Percentiles rank a stretch among this genome's conserved stretches.
These are phyloP conservation scores for Hericium coralloides DNA, from an alignment of 768 basidiomycete genomes.

Conservation along the genomic window DNA sequence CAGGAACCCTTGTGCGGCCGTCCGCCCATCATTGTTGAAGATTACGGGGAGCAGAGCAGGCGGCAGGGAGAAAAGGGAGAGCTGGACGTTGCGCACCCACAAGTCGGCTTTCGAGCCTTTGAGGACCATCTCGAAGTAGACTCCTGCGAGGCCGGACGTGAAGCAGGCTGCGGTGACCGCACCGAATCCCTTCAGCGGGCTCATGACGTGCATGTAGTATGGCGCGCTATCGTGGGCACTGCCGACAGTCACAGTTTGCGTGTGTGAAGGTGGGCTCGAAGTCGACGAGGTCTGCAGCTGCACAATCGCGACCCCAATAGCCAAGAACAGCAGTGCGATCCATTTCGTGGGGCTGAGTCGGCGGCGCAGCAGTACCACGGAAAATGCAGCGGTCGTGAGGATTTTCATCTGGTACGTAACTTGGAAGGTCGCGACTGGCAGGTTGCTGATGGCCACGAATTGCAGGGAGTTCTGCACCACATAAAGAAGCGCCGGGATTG, in stretches of 20 bases:
- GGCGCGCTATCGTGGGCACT: slow-evolving; percentile 60
- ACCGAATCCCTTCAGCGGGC: slow-evolving; percentile 70
- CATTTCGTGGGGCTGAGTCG: slow-evolving; percentile 70
- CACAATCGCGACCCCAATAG: slow-evolving; percentile 88
- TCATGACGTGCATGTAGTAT: slow-evolving; percentile 64
- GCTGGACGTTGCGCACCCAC: slow-evolving; percentile 86
- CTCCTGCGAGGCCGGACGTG: slow-evolving; percentile 84
- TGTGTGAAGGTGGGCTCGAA: slow-evolving; percentile 17
- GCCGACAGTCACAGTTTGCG: slow-evolving; percentile 39
- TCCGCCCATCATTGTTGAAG: slow-evolving; percentile 25
- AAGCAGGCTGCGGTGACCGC: slow-evolving; percentile 83
- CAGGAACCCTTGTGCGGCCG: slow-evolving; percentile 42
- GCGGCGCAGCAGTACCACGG: slow-evolving; percentile 73
- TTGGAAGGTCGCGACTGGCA: slow-evolving; percentile 96
- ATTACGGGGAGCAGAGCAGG: slow-evolving; percentile 83
- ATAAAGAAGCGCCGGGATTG: slow-evolving; percentile 92
- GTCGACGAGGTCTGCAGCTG: slow-evolving; percentile 72
- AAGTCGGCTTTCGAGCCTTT: slow-evolving; percentile 78
- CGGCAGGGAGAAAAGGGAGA: slow-evolving; percentile 82
- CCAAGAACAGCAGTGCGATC: slow-evolving; percentile 81
- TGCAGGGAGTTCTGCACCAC: slow-evolving; percentile 96
- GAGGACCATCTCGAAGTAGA: slow-evolving; percentile 92
- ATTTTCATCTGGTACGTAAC: slow-evolving; percentile 99
- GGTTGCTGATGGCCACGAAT: slow-evolving; percentile 91
- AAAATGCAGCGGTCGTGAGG: slow-evolving; percentile 90